Percentiles rank a stretch among this genome's conserved stretches.
Conservation (phyloP, 306 rosid genomes). For the Vigna trinervia region DNA sequence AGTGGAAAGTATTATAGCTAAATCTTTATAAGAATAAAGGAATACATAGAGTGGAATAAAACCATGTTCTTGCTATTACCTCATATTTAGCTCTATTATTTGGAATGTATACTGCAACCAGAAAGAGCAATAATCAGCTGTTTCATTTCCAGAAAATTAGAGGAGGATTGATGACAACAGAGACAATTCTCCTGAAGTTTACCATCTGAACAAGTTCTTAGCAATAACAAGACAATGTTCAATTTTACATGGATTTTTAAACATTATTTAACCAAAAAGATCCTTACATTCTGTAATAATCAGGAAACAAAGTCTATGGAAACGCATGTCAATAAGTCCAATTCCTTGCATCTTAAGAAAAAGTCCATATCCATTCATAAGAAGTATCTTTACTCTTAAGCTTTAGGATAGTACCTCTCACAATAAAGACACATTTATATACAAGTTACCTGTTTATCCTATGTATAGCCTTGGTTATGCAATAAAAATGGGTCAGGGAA, state of each 20-base stretch:
- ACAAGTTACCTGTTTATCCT: background rate
- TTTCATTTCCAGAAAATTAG: conserved; percentile 4
- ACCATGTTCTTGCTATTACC: conserved; percentile 43
- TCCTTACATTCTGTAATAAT: background rate
- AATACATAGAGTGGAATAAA: background rate
- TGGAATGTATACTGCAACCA: background rate
- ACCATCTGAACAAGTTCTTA: background rate
- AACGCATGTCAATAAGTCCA: background rate
- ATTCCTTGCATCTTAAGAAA: background rate
- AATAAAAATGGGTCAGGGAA: background rate
- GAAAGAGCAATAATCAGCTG: conserved; percentile 15
- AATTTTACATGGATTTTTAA: background rate
- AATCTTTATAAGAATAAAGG: background rate
- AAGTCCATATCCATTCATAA: background rate
- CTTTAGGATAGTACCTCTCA: background rate
- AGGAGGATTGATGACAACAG: background rate
- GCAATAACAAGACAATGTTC: background rate
- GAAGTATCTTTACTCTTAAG: background rate
- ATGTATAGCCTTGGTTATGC: background rate
- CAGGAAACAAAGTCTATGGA: background rate
- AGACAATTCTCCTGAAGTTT: conserved; percentile 1
- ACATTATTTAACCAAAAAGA: too few relatives aligned
- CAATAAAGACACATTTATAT: background rate
- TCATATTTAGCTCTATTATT: conserved; percentile 9
- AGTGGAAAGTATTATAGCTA: conserved; percentile 1